Percentiles rank a stretch among this genome's conserved stretches.
Evolutionary conservation across 2,329 filamentous ascomycete genomes (phyloP).

Genomic region (Neurospora sp.): DNA sequence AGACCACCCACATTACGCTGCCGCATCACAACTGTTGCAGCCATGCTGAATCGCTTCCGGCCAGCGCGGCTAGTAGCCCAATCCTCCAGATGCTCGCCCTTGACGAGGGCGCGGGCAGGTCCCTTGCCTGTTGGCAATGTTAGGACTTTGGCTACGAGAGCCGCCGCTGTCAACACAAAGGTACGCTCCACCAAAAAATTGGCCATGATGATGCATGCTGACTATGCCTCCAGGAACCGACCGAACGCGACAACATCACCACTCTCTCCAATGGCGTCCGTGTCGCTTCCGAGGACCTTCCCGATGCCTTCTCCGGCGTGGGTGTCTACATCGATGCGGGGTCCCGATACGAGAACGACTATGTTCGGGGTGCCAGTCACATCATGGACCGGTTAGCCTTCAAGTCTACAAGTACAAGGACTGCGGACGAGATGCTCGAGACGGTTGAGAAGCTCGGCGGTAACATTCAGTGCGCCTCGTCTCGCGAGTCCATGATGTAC

Average conservation of each 20-base stretch:
- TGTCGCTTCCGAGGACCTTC: conserved; percentile 88
- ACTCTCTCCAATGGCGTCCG: conserved; percentile 86
- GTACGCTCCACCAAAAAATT: neutral
- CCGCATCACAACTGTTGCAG: conserved; percentile 5
- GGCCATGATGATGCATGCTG: neutral
- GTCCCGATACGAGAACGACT: conserved; percentile 82
- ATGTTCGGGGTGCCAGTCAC: conserved; percentile 82
- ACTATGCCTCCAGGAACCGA: conserved; percentile 54
- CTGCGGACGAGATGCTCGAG: conserved; percentile 79
- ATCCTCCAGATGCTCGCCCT: conserved; percentile 1
- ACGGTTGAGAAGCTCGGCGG: conserved; percentile 80
- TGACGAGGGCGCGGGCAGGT: neutral
- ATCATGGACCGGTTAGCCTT: conserved; percentile 94
- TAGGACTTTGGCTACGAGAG: neutral
- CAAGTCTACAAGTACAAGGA: conserved; percentile 68
- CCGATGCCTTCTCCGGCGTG: conserved; percentile 88
- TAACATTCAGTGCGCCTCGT: conserved; percentile 94
- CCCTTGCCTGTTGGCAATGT: neutral
- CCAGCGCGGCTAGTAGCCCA: conserved; percentile 14
- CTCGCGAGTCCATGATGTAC: conserved; percentile 95
- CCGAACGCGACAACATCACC: conserved; percentile 79
- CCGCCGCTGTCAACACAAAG: neutral
- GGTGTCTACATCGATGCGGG: conserved; percentile 95
- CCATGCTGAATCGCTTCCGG: conserved; percentile 18
- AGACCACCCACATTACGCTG: neutral